Evolutionary conservation across 192 early-diverging fungal genomes (phyloP).

Genomic region (Rhizophagus clarus): DNA sequence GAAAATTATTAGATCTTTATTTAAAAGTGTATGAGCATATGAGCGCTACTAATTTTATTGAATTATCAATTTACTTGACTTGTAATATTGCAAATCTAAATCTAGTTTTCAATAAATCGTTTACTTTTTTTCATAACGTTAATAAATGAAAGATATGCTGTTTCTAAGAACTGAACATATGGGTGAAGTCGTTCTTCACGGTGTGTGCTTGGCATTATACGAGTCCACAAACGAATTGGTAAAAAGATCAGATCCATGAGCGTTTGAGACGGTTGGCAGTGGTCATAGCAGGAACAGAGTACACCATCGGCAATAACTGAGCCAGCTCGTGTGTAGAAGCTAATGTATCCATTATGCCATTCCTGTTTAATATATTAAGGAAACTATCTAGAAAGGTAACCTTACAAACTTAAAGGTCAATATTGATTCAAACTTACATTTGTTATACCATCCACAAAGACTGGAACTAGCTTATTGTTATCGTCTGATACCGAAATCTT

Average conservation of each 20-base stretch:
- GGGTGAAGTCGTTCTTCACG: slow-evolving; percentile 19
- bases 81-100: too few species aligned
- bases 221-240: slow-evolving; percentile 25
- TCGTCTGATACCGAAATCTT: neutral
- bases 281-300: neutral
- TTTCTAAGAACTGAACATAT: slow-evolving; percentile 23
- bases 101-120: too few species aligned
- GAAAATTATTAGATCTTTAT: too few species aligned
- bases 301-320: neutral
- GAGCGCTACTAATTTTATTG: too few species aligned
- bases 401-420: neutral
- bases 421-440: neutral
- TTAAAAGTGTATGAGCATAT: too few species aligned
- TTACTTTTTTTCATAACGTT: too few species aligned
- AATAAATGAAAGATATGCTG: neutral
- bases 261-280: neutral
- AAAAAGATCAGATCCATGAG: slow-evolving; percentile 16
- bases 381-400: neutral
- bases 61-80: too few species aligned
- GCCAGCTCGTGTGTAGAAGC: neutral
- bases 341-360: neutral
- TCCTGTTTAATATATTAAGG: neutral
- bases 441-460: neutral
- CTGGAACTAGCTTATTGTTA: neutral
- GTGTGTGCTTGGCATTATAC: neutral